phyloP scores from a whole-genome alignment of 208 protist genomes.

The Balamuthia mandrillaris region DNA sequence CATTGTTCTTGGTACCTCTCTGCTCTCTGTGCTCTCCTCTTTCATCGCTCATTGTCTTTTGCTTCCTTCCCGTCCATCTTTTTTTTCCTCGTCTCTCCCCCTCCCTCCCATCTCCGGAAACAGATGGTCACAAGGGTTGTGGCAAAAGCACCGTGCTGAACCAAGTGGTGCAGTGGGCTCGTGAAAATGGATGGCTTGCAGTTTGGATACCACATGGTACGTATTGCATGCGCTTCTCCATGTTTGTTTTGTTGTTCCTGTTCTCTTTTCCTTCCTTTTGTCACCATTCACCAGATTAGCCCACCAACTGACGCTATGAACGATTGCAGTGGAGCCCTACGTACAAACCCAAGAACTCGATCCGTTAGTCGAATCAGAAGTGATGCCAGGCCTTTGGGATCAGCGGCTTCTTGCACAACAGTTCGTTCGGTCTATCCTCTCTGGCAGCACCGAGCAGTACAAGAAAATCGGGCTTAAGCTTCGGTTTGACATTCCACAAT shows the following conservation, averaged over 20 bases:
- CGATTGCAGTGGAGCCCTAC: not conserved
- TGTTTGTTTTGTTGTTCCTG: not conserved
- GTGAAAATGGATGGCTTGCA: constrained; percentile 16
- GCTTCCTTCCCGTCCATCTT: too few species aligned
- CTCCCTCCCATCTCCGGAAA: too few species aligned
- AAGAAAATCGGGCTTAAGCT: not conserved
- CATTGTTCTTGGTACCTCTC: too few species aligned
- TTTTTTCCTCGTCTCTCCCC: too few species aligned
- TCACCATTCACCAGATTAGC: not conserved
- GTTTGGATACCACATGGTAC: constrained; percentile 22
- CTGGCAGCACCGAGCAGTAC: not conserved
- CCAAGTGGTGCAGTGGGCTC: constrained; percentile 13
- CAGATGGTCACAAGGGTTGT: not conserved
- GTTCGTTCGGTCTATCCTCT: not conserved
- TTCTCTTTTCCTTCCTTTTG: not conserved
- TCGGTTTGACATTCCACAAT: not conserved
- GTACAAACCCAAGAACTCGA: not conserved
- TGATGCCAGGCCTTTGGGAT: not conserved
- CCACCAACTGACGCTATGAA: not conserved
- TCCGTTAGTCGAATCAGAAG: not conserved
- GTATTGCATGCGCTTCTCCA: not conserved
- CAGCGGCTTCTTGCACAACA: not conserved
- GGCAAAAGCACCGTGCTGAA: constrained; percentile 4
- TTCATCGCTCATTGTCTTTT: too few species aligned
- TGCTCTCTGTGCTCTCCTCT: too few species aligned